Percentiles rank a stretch among this genome's conserved stretches.
phyloP scores from a whole-genome alignment of 192 early-diverging fungal species.

The Coemansia sp. region DNA sequence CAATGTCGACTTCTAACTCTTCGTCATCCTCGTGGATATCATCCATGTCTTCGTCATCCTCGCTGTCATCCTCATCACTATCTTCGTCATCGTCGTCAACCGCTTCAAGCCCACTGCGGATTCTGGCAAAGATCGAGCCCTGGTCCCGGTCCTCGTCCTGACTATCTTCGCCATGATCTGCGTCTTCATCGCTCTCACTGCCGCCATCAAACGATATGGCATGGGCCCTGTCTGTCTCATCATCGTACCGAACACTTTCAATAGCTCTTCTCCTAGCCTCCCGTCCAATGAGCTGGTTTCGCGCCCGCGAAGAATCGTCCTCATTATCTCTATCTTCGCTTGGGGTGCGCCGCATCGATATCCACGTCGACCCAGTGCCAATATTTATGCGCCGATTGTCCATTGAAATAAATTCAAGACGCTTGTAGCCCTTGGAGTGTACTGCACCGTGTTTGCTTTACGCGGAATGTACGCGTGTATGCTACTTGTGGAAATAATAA shows the following conservation, averaged over 20 bases:
- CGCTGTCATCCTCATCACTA: conserved; percentile 7
- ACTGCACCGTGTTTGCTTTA: background rate
- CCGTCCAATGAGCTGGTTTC: background rate
- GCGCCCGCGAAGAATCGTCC: background rate
- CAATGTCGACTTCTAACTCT: conserved; percentile 3
- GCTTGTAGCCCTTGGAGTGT: background rate
- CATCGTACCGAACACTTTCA: background rate
- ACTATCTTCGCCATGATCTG: background rate
- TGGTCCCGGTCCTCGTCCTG: conserved; percentile 5
- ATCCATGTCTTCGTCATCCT: background rate
- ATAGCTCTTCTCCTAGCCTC: background rate
- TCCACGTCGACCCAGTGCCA: conserved; percentile 40
- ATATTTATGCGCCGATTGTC: conserved; percentile 21
- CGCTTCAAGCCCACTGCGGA: background rate
- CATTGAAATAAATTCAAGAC: conserved; percentile 9
- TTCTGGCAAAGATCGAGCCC: background rate
- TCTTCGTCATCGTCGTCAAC: conserved; percentile 1
- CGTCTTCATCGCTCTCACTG: background rate
- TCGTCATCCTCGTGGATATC: conserved; percentile 8
- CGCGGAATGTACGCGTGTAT: background rate
- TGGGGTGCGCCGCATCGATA: conserved; percentile 20
- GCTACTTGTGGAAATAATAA: background rate
- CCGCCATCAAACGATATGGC: background rate
- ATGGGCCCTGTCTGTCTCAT: conserved; percentile 1
- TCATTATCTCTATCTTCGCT: background rate